Evolutionary conservation across 352 stramenopile species (phyloP), one percentile per base, ranked within the genome.

Genomic region (Pythium insidiosum): DNA sequence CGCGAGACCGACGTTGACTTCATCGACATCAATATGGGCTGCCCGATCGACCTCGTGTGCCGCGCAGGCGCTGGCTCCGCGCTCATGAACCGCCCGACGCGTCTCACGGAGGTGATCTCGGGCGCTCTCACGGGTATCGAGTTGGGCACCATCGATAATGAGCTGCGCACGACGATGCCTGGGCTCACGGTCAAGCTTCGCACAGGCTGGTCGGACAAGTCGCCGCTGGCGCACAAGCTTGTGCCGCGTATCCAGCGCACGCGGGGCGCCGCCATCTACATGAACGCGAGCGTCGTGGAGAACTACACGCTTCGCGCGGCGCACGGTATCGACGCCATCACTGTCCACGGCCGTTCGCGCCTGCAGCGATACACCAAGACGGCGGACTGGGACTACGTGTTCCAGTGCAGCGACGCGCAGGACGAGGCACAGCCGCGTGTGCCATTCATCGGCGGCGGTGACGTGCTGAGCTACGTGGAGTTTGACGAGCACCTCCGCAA

Each of bases 11-110:
- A 95, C 23, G 70, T 98, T 19, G 95, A 99, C 72, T 99, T 99
- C 76, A 80, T 99, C 24, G 97, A 99, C 71, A 88, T 99, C 57
- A 99, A 99, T 78, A 90, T 98, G 64, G 96, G 97, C 36, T 99
- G 97, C 67, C 97, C 97, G 11, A 97, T 99, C 48, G 97, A 99
- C 63, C 63, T 99, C 24, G 80, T 95, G 50, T 92, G 77, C 42
- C 68, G 75, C 39, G 53, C 78, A 31, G 88, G 88, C 18, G 85
- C 89, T 18, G 97, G 97, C 16, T 84, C 94, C 6, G 75, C 88
- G 30, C 69, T 99, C 25, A 98, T 99, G 96, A 90, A 83, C 22
- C 73, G 88, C 15, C 78, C 91, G 7, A 85, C 86, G 20, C 88
- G 91, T 16, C 53, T 99, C 5, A 62, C 88, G 28, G 80, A 88